Percentiles rank a stretch among this genome's conserved stretches.
Conservation (phyloP, 208 protist genomes). For the Kentomonas sorsogonicus region DNA sequence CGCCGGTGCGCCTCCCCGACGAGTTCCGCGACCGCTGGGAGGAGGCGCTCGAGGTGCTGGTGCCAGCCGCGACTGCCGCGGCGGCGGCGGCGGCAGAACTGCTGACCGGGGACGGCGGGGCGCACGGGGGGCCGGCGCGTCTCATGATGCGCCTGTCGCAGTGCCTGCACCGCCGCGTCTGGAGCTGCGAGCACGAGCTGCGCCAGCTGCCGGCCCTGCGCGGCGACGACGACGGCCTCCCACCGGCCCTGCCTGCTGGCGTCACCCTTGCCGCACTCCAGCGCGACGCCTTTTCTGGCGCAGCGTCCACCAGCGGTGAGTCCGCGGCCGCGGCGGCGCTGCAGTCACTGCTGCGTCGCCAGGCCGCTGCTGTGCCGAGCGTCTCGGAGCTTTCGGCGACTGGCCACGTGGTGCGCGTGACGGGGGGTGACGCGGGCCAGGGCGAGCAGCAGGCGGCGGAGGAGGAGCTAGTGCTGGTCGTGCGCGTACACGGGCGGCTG, state of each 20-base stretch:
- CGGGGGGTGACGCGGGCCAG: too few species aligned
- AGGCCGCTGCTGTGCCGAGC: too few species aligned
- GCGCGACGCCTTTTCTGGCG: too few species aligned
- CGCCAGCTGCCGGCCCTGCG: conserved; percentile 40
- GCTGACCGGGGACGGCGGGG: conserved; percentile 41
- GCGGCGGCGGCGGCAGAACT: conserved; percentile 47
- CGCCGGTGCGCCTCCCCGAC: conserved; percentile 32
- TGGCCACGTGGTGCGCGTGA: too few species aligned
- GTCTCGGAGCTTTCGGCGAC: too few species aligned
- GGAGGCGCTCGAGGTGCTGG: conserved; percentile 32
- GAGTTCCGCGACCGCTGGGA: conserved; percentile 33
- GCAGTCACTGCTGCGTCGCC: too few species aligned
- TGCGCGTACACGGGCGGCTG: too few species aligned
- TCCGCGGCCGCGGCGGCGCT: too few species aligned
- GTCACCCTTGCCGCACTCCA: conserved; percentile 2
- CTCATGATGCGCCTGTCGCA: conserved; percentile 59
- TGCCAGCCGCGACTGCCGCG: conserved; percentile 49
- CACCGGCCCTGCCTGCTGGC: background rate
- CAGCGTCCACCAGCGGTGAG: too few species aligned
- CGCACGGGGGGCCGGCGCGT: conserved; percentile 22
- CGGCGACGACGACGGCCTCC: background rate
- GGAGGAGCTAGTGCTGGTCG: too few species aligned
- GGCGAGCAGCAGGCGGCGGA: too few species aligned
- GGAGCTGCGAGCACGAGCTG: conserved; percentile 39
- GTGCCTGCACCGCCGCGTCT: conserved; percentile 50